phyloP scores from a whole-genome alignment of 2,329 filamentous ascomycete genomes.

The Davidsoniella neocaledoniae region DNA sequence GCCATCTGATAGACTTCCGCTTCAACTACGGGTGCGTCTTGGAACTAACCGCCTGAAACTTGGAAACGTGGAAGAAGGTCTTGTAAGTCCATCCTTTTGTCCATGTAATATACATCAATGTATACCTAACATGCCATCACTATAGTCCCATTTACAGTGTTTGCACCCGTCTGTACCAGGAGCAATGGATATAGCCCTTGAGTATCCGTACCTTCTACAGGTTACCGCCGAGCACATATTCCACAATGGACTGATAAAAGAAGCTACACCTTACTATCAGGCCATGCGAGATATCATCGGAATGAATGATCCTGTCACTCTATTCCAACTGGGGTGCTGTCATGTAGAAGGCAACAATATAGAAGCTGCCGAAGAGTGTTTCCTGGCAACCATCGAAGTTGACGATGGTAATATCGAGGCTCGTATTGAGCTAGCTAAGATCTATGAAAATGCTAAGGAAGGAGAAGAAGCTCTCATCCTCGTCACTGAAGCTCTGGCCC shows the following conservation, averaged over 20 bases:
- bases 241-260: conserved; percentile 19
- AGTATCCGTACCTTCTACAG: conserved; percentile 65
- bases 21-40: conserved; percentile 71
- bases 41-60: conserved; percentile 67
- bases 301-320: conserved; percentile 32
- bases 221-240: conserved; percentile 40
- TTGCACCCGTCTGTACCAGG: conserved; percentile 41
- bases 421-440: conserved; percentile 61
- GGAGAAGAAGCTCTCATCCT: conserved; percentile 62
- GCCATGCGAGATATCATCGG: conserved; percentile 33
- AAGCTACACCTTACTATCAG: conserved; percentile 40
- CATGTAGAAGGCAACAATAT: conserved; percentile 47
- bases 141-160: conserved; percentile 42
- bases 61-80: conserved; percentile 52
- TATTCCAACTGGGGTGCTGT: conserved; percentile 47
- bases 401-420: conserved; percentile 60
- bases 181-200: conserved; percentile 16
- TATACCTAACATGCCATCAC: conserved; percentile 8
- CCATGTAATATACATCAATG: not conserved
- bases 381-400: conserved; percentile 54
- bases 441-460: conserved; percentile 63
- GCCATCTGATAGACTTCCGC: conserved; percentile 53
- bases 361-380: conserved; percentile 59
- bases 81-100: conserved; percentile 33
- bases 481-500: conserved; percentile 55